Base-by-base conservation (phyloP, 257 asterid species). In the Solanum raphanifolium region DNA sequence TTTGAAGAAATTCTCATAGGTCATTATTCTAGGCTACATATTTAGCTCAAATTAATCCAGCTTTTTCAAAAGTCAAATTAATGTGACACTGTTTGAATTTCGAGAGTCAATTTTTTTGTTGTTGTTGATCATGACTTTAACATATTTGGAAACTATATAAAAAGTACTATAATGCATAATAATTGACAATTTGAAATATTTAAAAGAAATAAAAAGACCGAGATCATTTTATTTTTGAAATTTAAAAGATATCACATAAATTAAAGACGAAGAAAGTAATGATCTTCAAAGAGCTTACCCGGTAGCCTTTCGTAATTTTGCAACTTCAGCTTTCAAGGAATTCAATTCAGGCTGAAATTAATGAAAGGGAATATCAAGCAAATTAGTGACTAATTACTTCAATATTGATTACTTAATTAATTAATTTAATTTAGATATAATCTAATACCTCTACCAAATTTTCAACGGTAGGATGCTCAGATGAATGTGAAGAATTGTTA, bases 241-340 rank as follows among this genome's bases (percentile, higher is more conserved):
- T n/a, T 8, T 65, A 25, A 25, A 65, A 65, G 0, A 25, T 65
- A 65, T 4, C 9, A 13, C 34, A 5, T 25, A 65, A 65, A 25
- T 11, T 65, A 5, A 23, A 11, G 55, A n/a, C 34, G 18, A 5
- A 65, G 9, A 12, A 65, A 60, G 13, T 60, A 60, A 9, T 0
- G 13, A 65, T 0, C 72, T 25, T n/a, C 1, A 69, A 69, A 81
- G 10, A 36, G 18, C 91, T 76, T 88, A 93, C 98, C 95, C 84
- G 12, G 91, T 91, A 83, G 85, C 86, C 85, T 88, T 66, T 21
- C 91, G 93, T 83, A 95, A 92, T 89, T 85, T 92, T 83, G 93
- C 93, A 74, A 94, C 87, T 91, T 96, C 97, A 43, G 85, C 86
- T 83, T 91, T 93, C 35, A 96, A 92, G 48, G 92, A 89, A 52